A percentile compares a stretch with the other conserved stretches of the same genome.
These are phyloP conservation scores for Bothriochloa decipiens DNA, from an alignment of 176 grass and related monocot species.

Conservation along the genomic window DNA sequence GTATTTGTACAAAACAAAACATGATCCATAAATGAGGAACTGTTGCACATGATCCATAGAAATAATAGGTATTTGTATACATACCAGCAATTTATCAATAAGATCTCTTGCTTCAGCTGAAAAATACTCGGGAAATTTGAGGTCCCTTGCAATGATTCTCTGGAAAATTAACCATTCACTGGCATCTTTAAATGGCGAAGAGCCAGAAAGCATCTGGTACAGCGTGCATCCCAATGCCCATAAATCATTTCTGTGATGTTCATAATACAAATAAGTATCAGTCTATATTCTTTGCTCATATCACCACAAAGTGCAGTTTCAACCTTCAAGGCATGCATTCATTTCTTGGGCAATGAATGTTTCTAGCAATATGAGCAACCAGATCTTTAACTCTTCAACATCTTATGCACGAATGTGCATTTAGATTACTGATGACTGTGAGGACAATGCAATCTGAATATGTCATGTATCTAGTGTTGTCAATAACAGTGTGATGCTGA, in stretches of 20 bases:
- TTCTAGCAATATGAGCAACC: background rate
- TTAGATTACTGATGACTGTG: background rate
- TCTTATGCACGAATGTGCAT: constrained; percentile 14
- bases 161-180: constrained; percentile 98
- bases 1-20: background rate
- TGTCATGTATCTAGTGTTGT: background rate
- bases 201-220: constrained; percentile 98
- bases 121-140: constrained; percentile 85
- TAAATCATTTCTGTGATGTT: constrained; percentile 80
- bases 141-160: constrained; percentile 87
- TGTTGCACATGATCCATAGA: constrained; percentile 6
- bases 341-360: background rate
- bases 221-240: constrained; percentile 96
- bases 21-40: background rate
- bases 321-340: background rate
- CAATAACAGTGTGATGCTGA: background rate
- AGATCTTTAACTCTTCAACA: constrained; percentile 1
- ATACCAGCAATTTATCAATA: constrained; percentile 93
- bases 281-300: constrained; percentile 6
- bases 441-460: constrained; percentile 10
- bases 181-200: constrained; percentile 94
- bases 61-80: constrained; percentile 8
- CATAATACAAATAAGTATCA: constrained; percentile 23
- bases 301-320: constrained; percentile 9
- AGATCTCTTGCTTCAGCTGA: constrained; percentile 83